These are phyloP conservation scores for Paraglomus occultum DNA, from an alignment of 192 early-diverging fungal species.

Conservation along the genomic window DNA sequence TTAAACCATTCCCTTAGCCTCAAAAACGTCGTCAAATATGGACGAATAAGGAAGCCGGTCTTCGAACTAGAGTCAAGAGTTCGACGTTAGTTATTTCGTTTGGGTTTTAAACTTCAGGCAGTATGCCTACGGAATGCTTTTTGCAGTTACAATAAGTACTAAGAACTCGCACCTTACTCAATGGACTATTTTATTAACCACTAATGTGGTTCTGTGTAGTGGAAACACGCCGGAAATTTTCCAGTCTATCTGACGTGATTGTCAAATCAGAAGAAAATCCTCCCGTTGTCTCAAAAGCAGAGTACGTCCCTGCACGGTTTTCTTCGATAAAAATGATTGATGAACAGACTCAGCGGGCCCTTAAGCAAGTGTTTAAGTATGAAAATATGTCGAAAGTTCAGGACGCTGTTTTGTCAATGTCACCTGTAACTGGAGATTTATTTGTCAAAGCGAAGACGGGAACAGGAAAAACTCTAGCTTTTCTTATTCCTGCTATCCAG, in stretches of 20 bases:
- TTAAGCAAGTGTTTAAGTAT: conserved; percentile 69
- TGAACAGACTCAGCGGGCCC: conserved; percentile 53
- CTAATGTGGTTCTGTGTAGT: neutral
- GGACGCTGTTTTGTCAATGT: conserved; percentile 66
- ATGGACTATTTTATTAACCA: neutral
- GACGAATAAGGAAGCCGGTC: neutral
- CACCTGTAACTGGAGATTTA: conserved; percentile 75
- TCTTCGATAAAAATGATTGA: conserved; percentile 44
- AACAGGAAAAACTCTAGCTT: conserved; percentile 97
- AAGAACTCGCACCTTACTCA: neutral
- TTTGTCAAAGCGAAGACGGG: conserved; percentile 97
- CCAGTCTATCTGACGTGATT: neutral
- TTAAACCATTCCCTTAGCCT: neutral
- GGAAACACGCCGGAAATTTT: neutral
- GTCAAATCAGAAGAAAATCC: neutral
- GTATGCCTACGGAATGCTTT: neutral
- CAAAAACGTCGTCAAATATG: neutral
- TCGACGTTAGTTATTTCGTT: neutral
- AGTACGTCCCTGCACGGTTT: conserved; percentile 55
- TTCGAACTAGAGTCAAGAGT: neutral
- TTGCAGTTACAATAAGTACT: neutral
- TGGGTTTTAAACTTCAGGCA: neutral
- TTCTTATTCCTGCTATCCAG: conserved; percentile 86
- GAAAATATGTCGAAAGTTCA: conserved; percentile 82
- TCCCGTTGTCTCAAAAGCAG: conserved; percentile 19